phyloP scores from a whole-genome alignment of 441 rosid genomes.

The Omphalea diandra region DNA sequence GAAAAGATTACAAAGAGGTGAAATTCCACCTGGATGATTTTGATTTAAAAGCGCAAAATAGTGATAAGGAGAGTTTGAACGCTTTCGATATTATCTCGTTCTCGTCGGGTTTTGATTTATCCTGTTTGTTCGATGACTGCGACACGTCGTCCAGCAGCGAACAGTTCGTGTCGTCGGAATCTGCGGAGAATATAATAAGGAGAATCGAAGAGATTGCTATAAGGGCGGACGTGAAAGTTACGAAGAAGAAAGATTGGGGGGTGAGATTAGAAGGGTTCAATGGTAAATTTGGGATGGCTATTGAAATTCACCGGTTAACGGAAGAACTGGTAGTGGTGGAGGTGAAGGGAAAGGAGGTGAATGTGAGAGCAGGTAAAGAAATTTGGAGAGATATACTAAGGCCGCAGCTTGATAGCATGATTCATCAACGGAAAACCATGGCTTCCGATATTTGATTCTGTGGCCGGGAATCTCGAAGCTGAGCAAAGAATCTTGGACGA shows the following conservation, averaged over 20 bases:
- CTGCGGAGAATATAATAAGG: conserved; percentile 52
- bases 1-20: conserved; percentile 43
- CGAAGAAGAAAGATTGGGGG: conserved; percentile 35
- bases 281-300: conserved; percentile 42
- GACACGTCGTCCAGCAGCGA: conserved; percentile 36
- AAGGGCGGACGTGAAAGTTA: conserved; percentile 35
- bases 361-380: conserved; percentile 25
- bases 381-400: conserved; percentile 50
- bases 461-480: too few species aligned
- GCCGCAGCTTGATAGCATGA: conserved; percentile 40
- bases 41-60: conserved; percentile 16
- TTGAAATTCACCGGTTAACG: conserved; percentile 57
- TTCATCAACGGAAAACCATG: conserved; percentile 30
- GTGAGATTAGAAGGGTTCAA: conserved; percentile 53
- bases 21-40: conserved; percentile 33
- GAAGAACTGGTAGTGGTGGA: conserved; percentile 59
- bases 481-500: too few species aligned
- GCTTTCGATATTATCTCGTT: conserved; percentile 85
- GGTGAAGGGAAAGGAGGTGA: conserved; percentile 39
- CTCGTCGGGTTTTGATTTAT: conserved; percentile 74
- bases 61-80: conserved; percentile 40
- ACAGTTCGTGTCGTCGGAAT: conserved; percentile 46
- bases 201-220: conserved; percentile 49
- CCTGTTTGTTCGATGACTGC: conserved; percentile 49
- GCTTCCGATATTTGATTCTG: conserved; percentile 21